Evolutionary conservation across 2,329 filamentous ascomycete genomes (phyloP).

Genomic region (Alternaria sp.): DNA sequence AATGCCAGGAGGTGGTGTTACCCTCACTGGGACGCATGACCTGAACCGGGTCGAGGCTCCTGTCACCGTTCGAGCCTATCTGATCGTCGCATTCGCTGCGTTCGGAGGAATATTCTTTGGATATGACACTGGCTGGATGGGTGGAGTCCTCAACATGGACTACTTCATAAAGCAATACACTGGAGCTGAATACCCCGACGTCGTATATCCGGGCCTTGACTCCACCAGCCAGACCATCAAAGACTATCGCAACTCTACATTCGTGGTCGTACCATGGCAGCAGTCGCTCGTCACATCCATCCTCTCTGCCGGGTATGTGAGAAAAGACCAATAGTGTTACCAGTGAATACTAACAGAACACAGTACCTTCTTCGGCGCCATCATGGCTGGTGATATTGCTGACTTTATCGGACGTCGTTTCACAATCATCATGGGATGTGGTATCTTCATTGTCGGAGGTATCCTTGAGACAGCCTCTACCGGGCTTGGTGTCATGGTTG

Average conservation of each 20-base stretch:
- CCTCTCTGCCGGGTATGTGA: constrained; percentile 63
- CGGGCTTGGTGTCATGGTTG: constrained; percentile 68
- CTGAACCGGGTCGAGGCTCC: constrained; percentile 62
- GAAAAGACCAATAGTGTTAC: background rate
- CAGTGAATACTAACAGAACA: background rate
- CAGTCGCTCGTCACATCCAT: constrained; percentile 74
- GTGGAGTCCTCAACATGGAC: constrained; percentile 63
- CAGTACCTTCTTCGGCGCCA: constrained; percentile 75
- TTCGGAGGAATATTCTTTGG: constrained; percentile 70
- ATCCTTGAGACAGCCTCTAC: constrained; percentile 66
- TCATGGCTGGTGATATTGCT: constrained; percentile 63
- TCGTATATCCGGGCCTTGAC: constrained; percentile 48
- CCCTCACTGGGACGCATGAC: constrained; percentile 53
- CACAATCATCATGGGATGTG: constrained; percentile 66
- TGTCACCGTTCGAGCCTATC: constrained; percentile 55
- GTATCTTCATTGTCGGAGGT: constrained; percentile 65
- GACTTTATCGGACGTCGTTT: constrained; percentile 70
- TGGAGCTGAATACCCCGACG: constrained; percentile 37
- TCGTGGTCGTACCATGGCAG: constrained; percentile 40
- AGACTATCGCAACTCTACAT: constrained; percentile 64
- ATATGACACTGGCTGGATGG: constrained; percentile 80
- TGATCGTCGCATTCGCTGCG: constrained; percentile 57
- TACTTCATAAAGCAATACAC: constrained; percentile 49
- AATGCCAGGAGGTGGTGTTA: constrained; percentile 47
- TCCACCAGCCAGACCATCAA: constrained; percentile 64